Conservation (phyloP, 768 basidiomycete species). For the Harrya chromipes region DNA sequence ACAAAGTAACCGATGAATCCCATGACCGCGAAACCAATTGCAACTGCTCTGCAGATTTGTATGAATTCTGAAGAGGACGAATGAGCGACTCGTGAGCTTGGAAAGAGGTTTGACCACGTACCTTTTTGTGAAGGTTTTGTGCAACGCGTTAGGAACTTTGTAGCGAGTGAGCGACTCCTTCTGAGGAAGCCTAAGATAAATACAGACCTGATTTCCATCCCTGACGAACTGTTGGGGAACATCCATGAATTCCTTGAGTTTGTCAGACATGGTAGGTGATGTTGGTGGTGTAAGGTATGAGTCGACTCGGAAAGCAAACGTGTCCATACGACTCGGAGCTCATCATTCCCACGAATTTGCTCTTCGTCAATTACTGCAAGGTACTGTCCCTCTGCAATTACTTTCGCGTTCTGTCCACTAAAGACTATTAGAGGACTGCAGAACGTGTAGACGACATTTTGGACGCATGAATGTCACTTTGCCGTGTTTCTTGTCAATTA, state of each 20-base stretch:
- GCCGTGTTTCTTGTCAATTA: conserved; percentile 34
- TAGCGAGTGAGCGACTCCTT: conserved; percentile 8
- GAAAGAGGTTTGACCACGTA: conserved; percentile 29
- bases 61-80: conserved; percentile 65
- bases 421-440: conserved; percentile 8
- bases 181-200: background rate
- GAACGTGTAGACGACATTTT: conserved; percentile 12
- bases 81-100: conserved; percentile 1
- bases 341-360: conserved; percentile 29
- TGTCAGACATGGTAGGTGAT: conserved; percentile 76
- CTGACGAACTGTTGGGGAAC: conserved; percentile 88
- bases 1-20: conserved; percentile 99
- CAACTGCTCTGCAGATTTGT: conserved; percentile 95
- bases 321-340: conserved; percentile 22
- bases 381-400: conserved; percentile 13
- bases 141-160: conserved; percentile 92
- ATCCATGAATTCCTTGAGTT: conserved; percentile 85
- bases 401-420: conserved; percentile 1
- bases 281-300: conserved; percentile 15
- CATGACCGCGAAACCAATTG: conserved; percentile 97
- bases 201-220: conserved; percentile 87
- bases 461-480: conserved; percentile 61
- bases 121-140: conserved; percentile 97
- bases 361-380: conserved; percentile 7
- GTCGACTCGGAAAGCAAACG: conserved; percentile 20